A percentile compares a stretch with the other conserved stretches of the same genome.
phyloP scores from a whole-genome alignment of 2,329 filamentous ascomycete species.

The Aspergillus tubingensis region DNA sequence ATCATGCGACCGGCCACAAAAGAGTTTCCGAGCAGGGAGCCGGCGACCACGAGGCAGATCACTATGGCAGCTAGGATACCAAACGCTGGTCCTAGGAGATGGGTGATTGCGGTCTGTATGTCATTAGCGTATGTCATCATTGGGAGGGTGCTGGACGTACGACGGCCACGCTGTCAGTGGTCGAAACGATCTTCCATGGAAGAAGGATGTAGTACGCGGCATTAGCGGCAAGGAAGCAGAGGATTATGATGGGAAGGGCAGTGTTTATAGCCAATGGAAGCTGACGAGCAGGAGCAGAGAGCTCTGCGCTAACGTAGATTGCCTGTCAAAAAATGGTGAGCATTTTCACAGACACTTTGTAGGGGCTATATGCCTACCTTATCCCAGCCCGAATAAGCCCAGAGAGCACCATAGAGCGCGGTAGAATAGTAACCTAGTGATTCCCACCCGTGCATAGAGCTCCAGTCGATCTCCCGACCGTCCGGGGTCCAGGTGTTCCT shows the following conservation, averaged over 20 bases:
- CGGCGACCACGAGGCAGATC: conserved; percentile 20
- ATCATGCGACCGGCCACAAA: conserved; percentile 22
- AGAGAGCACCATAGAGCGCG: conserved; percentile 20
- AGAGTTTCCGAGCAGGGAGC: conserved; percentile 20
- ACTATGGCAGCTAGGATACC: conserved; percentile 14
- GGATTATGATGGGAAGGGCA: conserved; percentile 18
- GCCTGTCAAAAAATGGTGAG: conserved; percentile 5
- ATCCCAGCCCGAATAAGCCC: conserved; percentile 24
- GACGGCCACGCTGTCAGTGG: conserved; percentile 21
- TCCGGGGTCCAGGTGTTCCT: conserved; percentile 17
- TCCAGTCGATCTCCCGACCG: conserved; percentile 20
- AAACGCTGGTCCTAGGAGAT: conserved; percentile 14
- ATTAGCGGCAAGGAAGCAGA: conserved; percentile 19
- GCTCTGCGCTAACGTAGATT: conserved; percentile 19
- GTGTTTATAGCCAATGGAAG: conserved; percentile 22
- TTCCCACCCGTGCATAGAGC: conserved; percentile 15
- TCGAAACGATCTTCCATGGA: conserved; percentile 19
- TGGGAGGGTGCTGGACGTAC: background rate
- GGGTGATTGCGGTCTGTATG: conserved; percentile 14
- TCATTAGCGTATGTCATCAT: background rate
- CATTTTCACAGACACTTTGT: too few species aligned
- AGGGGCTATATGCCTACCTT: conserved; percentile 10
- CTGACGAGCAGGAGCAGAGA: conserved; percentile 20
- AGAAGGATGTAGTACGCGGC: conserved; percentile 21
- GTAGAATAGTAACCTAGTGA: conserved; percentile 20